Evolutionary conservation across 2,329 filamentous ascomycete species (phyloP).

Genomic region (Xylariales sp.): DNA sequence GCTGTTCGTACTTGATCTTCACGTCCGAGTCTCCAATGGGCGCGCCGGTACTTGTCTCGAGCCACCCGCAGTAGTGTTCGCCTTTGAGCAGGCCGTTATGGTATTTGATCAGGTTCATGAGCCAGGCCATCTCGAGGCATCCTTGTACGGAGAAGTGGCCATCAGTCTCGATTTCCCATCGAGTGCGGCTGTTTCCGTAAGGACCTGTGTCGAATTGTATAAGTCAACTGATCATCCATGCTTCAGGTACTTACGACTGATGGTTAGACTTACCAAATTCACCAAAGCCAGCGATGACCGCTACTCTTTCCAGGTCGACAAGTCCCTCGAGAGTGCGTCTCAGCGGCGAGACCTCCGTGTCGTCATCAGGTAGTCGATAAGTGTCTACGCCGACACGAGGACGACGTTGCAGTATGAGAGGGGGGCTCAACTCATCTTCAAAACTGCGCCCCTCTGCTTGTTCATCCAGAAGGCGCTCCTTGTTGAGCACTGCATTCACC

Average conservation of each 20-base stretch:
- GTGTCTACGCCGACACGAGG: conserved; percentile 16
- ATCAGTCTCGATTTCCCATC: conserved; percentile 69
- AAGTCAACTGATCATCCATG: background rate
- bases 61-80: conserved; percentile 60
- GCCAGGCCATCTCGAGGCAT: conserved; percentile 69
- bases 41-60: conserved; percentile 21
- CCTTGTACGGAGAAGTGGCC: conserved; percentile 66
- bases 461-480: conserved; percentile 17
- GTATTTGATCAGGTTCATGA: conserved; percentile 70
- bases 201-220: no score
- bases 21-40: conserved; percentile 27
- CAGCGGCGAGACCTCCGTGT: conserved; percentile 17
- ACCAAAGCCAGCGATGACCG: conserved; percentile 34
- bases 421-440: conserved; percentile 47
- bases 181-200: conserved; percentile 65
- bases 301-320: conserved; percentile 31
- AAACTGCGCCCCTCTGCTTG: conserved; percentile 63
- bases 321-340: conserved; percentile 26
- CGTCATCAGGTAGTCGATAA: conserved; percentile 22
- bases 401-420: no score
- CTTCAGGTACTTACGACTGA: background rate
- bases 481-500: conserved; percentile 18
- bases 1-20: conserved; percentile 22
- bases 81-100: conserved; percentile 63
- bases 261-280: conserved; percentile 22